phyloP scores from a whole-genome alignment of 345 rosid species.

The Adansonia digitata region DNA sequence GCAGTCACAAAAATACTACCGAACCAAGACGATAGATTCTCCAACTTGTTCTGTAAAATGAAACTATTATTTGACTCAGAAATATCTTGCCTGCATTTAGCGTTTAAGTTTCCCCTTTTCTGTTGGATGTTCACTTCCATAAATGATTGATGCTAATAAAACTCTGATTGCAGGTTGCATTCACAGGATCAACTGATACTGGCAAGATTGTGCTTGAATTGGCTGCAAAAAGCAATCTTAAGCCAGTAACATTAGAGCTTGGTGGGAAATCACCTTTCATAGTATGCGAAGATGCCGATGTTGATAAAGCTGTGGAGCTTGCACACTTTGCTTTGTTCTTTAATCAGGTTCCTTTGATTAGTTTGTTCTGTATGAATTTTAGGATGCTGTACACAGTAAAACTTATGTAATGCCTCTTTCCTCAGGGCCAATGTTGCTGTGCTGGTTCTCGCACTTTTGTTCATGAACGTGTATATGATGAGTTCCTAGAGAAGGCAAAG shows the following conservation, averaged over 20 bases:
- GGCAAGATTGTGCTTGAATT: conserved; percentile 70
- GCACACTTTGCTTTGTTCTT: conserved; percentile 93
- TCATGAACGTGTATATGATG: conserved; percentile 77
- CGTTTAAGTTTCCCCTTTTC: background rate
- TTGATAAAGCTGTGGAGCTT: conserved; percentile 81
- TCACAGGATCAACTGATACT: conserved; percentile 83
- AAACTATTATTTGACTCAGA: too few species aligned
- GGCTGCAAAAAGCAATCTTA: conserved; percentile 90
- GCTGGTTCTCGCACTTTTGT: conserved; percentile 96
- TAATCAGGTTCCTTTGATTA: conserved; percentile 59
- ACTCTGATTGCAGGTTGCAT: conserved; percentile 58
- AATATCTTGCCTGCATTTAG: background rate
- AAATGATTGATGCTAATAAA: background rate
- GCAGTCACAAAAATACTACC: too few species aligned
- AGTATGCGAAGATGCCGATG: conserved; percentile 82
- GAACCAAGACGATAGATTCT: too few species aligned
- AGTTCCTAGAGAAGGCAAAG: conserved; percentile 81
- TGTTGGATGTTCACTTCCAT: background rate
- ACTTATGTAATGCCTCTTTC: background rate
- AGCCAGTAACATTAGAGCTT: conserved; percentile 89
- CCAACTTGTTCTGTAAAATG: too few species aligned
- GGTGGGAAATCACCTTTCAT: conserved; percentile 98
- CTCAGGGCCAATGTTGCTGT: conserved; percentile 95
- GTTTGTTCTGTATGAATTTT: background rate
- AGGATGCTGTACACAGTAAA: background rate